Evolutionary conservation across 148 eudicot genomes (phyloP), one percentile per base, ranked within the genome.

Genomic region (Fagopyrum esculentum): DNA sequence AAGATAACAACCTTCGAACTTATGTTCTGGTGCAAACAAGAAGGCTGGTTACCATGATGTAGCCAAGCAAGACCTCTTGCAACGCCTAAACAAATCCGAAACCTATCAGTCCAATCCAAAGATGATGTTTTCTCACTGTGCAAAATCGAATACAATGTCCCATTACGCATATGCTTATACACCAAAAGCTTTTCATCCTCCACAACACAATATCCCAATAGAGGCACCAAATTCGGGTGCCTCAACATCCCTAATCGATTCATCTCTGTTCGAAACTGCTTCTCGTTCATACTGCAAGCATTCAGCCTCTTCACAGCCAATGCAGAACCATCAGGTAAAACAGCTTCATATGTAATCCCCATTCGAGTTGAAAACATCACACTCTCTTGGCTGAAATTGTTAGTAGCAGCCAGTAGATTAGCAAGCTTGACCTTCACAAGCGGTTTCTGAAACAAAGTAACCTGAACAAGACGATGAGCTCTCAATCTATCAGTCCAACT

Each of bases 131-230:
- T 57, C 69, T 75, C 78, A 3, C 78, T 81, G 73, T 69, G 17
- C 80, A 88, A 70, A 74, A 79, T 7, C 4, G 91, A 82, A 72
- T 69, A 71, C 76, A 88, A 40, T n/a, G 87, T 86, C 60, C 89
- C 91, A 26, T 84, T 86, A 0, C 82, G 78, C 82, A 88, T 82
- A 77, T 88, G 79, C 83, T 88, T 88, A 71, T 88, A 88, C 55
- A 88, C 87, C 80, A 88, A 80, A 71, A 88, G 85, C 84, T 84
- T 88, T 63, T 88, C 91, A 29, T 86, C 91, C 54, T 86, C 87
- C 78, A 88, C 92, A 30, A 83, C 69, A 73, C 92, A 88, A 70
- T 77, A 88, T 44, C 91, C 91, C 75, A 88, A 80, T 16, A 88
- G 78, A 0, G 91, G 87, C 13, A 83, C 80, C 80, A 88, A 75